Evolutionary conservation across 495 filamentous ascomycete genomes (phyloP).

Genomic region (Tuber umbilicatum): DNA sequence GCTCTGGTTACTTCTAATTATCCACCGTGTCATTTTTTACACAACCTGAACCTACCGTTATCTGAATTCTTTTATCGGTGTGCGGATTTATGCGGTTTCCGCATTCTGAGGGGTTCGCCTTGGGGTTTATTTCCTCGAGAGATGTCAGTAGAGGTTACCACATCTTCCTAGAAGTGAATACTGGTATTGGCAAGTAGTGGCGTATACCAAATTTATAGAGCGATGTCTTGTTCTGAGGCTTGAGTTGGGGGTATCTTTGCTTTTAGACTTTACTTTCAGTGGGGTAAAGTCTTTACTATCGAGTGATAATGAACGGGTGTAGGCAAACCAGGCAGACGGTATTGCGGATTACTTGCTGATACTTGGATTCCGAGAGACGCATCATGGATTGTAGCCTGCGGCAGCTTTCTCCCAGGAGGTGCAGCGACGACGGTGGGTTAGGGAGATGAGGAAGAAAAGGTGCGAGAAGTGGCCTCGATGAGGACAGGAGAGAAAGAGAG

Average conservation of each 20-base stretch:
- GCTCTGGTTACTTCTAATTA: not conserved
- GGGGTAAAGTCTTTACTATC: not conserved
- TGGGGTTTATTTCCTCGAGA: not conserved
- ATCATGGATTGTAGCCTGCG: no score
- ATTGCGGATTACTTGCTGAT: not conserved
- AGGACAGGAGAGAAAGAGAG: no score
- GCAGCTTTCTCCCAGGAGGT: not conserved
- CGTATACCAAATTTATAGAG: not conserved
- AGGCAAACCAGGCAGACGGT: not conserved
- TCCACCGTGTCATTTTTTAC: not conserved
- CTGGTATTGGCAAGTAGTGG: not conserved
- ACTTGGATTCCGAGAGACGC: not conserved
- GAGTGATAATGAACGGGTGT: not conserved
- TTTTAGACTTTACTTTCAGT: not conserved
- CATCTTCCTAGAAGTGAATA: not conserved
- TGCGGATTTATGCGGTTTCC: not conserved
- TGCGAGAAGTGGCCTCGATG: no score
- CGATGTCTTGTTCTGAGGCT: not conserved
- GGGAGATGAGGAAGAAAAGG: no score
- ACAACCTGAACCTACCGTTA: not conserved
- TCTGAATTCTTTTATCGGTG: not conserved
- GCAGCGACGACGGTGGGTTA: no score
- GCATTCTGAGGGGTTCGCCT: not conserved
- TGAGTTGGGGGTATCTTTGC: not conserved
- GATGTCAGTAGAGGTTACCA: not conserved